Percentiles rank a stretch among this genome's conserved stretches.
These are phyloP conservation scores for Zymoseptoria pseudotritici DNA, from an alignment of 2,329 filamentous ascomycete genomes.

Conservation along the genomic window DNA sequence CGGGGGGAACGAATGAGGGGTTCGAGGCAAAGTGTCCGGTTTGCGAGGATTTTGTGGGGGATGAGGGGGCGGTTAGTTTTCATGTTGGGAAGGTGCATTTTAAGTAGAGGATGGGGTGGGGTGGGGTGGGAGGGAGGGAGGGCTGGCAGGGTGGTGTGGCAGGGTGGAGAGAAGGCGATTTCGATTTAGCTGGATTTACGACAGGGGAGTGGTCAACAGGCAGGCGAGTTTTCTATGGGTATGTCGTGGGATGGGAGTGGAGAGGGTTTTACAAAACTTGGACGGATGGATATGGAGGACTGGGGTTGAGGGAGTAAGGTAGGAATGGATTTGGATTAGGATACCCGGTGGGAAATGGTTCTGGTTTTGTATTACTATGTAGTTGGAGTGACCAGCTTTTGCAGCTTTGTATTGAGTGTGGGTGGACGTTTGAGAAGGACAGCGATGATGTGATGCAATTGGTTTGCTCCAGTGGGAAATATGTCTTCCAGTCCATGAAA, in stretches of 20 bases:
- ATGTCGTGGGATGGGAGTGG: neutral
- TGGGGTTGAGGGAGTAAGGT: neutral
- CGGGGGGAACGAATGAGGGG: neutral
- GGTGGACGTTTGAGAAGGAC: neutral
- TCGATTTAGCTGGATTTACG: neutral
- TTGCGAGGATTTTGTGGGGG: conserved; percentile 27
- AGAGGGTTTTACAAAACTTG: neutral
- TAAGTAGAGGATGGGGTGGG: conserved; percentile 8
- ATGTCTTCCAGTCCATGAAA: neutral
- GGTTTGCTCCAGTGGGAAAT: neutral
- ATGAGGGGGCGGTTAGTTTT: conserved; percentile 28
- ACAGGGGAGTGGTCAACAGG: neutral
- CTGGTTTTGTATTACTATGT: neutral
- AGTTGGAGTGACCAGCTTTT: neutral
- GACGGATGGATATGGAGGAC: neutral
- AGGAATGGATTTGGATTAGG: neutral
- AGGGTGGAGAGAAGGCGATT: neutral
- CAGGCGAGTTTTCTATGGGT: neutral
- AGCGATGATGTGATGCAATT: neutral
- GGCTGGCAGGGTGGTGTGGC: neutral
- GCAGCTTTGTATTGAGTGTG: neutral
- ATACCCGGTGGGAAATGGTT: neutral
- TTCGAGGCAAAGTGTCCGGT: conserved; percentile 23
- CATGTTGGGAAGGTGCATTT: conserved; percentile 28
- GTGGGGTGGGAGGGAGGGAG: no score